Conservation (phyloP, 192 early-diverging fungal species). For the Backusella macrospora region DNA sequence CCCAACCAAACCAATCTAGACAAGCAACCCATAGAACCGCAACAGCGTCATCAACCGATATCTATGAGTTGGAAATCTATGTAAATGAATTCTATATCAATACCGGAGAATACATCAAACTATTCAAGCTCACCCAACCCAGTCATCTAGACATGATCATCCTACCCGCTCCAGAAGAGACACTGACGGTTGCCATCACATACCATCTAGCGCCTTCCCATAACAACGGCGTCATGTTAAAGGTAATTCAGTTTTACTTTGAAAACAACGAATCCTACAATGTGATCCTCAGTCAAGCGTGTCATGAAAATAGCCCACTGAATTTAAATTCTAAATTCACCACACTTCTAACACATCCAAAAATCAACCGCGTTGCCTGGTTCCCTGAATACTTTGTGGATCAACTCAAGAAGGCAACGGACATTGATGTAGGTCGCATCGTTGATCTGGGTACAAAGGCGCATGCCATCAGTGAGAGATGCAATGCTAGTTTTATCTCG, state of each 20-base stretch:
- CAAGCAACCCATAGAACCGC: too few relatives aligned
- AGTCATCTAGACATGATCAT: slow-evolving; percentile 6
- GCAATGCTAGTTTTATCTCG: neutral
- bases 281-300: neutral
- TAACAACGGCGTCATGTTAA: neutral
- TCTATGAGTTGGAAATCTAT: neutral
- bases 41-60: neutral
- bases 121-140: slow-evolving; percentile 5
- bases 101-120: neutral
- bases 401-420: neutral
- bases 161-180: neutral
- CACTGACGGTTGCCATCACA: slow-evolving; percentile 17
- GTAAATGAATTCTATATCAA: neutral
- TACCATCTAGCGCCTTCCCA: neutral
- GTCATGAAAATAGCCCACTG: neutral
- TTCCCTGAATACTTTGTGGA: neutral
- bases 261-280: slow-evolving; percentile 11
- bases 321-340: neutral
- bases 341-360: slow-evolving; percentile 15
- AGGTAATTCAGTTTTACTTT: slow-evolving; percentile 19
- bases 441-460: slow-evolving; percentile 13
- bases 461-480: neutral
- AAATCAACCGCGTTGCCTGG: slow-evolving; percentile 19
- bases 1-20: neutral
- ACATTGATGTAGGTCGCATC: slow-evolving; percentile 4